Percentiles rank a stretch among this genome's conserved stretches.
These are phyloP conservation scores for Monosporascus cannonballus DNA, from an alignment of 2,329 filamentous ascomycete species.

Conservation along the genomic window DNA sequence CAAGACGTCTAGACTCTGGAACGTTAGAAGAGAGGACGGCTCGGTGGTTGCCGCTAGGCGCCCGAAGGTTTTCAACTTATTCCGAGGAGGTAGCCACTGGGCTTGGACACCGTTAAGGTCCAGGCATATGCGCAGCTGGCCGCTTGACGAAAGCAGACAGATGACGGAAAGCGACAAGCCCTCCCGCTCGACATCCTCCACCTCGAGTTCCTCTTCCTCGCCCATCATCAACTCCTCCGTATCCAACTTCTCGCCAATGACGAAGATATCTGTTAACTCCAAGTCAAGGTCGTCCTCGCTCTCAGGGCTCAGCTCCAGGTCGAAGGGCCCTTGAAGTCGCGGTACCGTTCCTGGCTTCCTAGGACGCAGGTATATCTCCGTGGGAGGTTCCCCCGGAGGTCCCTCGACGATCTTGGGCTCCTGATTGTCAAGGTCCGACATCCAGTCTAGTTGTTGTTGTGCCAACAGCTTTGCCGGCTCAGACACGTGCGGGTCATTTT, in stretches of 20 bases:
- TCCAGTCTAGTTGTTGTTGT: conserved; percentile 62
- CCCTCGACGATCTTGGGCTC: conserved; percentile 52
- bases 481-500: conserved; percentile 51
- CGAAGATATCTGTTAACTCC: conserved; percentile 54
- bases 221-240: conserved; percentile 55
- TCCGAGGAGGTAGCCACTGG: conserved; percentile 57
- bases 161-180: conserved; percentile 55
- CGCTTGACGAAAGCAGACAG: conserved; percentile 55
- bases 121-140: conserved; percentile 55
- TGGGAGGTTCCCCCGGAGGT: conserved; percentile 39
- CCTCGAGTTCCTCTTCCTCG: conserved; percentile 56
- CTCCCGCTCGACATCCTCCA: conserved; percentile 50
- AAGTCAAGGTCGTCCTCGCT: conserved; percentile 50
- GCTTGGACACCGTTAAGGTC: conserved; percentile 58
- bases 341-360: conserved; percentile 51
- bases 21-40: conserved; percentile 48
- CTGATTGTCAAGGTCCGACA: conserved; percentile 59
- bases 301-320: conserved; percentile 47
- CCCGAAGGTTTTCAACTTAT: conserved; percentile 39
- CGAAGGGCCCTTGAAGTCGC: conserved; percentile 57
- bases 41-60: conserved; percentile 25
- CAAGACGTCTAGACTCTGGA: conserved; percentile 58
- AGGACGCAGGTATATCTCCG: conserved; percentile 53
- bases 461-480: conserved; percentile 49
- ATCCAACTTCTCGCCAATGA: conserved; percentile 57